These are phyloP conservation scores for Gillenia trifoliata DNA, from an alignment of 306 rosid genomes.

Conservation along the genomic window DNA sequence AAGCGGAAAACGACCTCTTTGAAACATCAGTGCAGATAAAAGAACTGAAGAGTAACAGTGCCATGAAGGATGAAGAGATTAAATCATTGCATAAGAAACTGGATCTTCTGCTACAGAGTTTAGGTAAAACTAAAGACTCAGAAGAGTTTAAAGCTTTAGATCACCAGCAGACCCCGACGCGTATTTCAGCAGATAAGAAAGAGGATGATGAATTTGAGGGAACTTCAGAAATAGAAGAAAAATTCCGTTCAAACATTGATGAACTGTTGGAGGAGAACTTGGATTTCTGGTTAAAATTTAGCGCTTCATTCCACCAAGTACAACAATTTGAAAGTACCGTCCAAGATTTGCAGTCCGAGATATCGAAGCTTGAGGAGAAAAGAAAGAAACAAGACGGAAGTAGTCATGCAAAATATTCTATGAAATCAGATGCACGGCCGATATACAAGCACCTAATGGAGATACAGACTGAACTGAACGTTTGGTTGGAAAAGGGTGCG, in stretches of 20 bases:
- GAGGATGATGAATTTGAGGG: slow-evolving; percentile 24
- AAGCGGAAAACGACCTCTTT: slow-evolving; percentile 46
- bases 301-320: slow-evolving; percentile 65
- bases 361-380: slow-evolving; percentile 45
- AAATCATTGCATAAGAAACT: slow-evolving; percentile 61
- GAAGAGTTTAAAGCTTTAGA: slow-evolving; percentile 23
- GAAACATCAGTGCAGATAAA: slow-evolving; percentile 51
- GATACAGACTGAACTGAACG: slow-evolving; percentile 61
- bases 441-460: slow-evolving; percentile 78
- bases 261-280: slow-evolving; percentile 87
- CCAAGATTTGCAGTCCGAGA: slow-evolving; percentile 56
- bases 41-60: slow-evolving; percentile 56
- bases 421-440: slow-evolving; percentile 75
- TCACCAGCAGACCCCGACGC: slow-evolving; percentile 1
- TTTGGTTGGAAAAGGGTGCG: slow-evolving; percentile 58
- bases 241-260: slow-evolving; percentile 60
- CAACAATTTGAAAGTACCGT: slow-evolving; percentile 62
- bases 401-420: slow-evolving; percentile 18
- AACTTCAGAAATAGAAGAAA: slow-evolving; percentile 60
- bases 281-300: slow-evolving; percentile 78
- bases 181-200: neutral
- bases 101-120: slow-evolving; percentile 47
- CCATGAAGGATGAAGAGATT: slow-evolving; percentile 78
- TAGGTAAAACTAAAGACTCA: slow-evolving; percentile 40
- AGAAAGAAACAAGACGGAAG: slow-evolving; percentile 41